phyloP scores from a whole-genome alignment of 2,329 filamentous ascomycete species.

The Metarhizium album region DNA sequence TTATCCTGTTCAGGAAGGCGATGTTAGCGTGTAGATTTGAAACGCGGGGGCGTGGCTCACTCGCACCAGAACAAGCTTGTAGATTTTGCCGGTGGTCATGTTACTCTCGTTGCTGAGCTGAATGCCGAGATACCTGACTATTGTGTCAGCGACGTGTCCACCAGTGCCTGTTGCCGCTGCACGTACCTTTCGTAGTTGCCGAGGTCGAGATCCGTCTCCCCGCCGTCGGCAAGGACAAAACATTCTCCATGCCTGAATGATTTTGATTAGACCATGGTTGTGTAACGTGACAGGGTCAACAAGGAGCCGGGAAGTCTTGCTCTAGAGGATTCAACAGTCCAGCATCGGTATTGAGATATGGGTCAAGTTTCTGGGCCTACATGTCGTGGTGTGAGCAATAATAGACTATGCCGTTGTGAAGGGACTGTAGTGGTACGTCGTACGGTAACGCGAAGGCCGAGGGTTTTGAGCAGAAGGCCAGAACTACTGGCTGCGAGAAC shows the following conservation, averaged over 20 bases:
- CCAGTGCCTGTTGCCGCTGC: neutral
- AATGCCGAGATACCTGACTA: slow-evolving; percentile 58
- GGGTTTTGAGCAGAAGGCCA: slow-evolving; percentile 37
- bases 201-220: slow-evolving; percentile 45
- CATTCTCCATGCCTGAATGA: slow-evolving; percentile 73
- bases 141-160: neutral
- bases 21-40: neutral
- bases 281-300: neutral
- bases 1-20: slow-evolving; percentile 35
- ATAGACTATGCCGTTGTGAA: neutral
- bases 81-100: slow-evolving; percentile 96
- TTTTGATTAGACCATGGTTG: neutral
- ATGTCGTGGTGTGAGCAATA: neutral
- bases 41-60: neutral
- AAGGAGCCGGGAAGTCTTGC: slow-evolving; percentile 11
- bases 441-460: slow-evolving; percentile 15
- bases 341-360: slow-evolving; percentile 32
- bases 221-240: slow-evolving; percentile 77
- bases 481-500: slow-evolving; percentile 49
- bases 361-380: slow-evolving; percentile 28
- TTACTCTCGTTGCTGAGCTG: slow-evolving; percentile 81
- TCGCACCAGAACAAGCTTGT: slow-evolving; percentile 62
- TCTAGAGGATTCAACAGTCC: slow-evolving; percentile 19
- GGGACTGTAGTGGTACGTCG: neutral
- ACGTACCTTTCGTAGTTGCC: slow-evolving; percentile 42